Evolutionary conservation across 2,329 filamentous ascomycete genomes (phyloP), one percentile per base, ranked within the genome.

Genomic region (Fusarium hainanense): DNA sequence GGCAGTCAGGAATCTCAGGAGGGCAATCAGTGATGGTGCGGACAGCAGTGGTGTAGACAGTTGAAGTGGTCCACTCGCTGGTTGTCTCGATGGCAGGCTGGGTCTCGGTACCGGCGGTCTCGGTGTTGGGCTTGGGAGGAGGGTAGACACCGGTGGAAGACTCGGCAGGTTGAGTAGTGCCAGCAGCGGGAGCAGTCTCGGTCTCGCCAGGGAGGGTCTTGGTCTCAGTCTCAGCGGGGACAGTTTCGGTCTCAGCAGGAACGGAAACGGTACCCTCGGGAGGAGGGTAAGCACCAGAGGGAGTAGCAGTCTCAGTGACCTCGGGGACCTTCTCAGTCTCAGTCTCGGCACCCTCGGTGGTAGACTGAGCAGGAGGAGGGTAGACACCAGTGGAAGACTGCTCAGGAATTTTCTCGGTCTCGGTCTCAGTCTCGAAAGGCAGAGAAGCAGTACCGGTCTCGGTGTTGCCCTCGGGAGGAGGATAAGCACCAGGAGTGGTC

Each of bases 41-140:
- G 51, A 74, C 41, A 25, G 56, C 60, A 12, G 73, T 75, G 6
- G 73, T 75, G 69, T 69, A 71, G 27, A 71, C 56, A 4, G 68
- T 71, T 27, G 68, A 71, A 25, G 69, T 72, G 3, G 62, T 51
- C 60, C 37, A 57, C 14, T 51, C 27, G 27, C 66, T 73, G 6
- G 66, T 66, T 14, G 47, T 43, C 34, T 40, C 42, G 4, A 40
- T 49, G 6, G 11, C 23, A 2, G 64, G 41, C 34, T 43, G 7
- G 5, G 63, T 66, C 18, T 20, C 60, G 4, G 46, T 30, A 6
- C n/a, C 54, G 6, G 21, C 54, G 3, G 64, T 61, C 8, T 68
- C 40, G 1, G 65, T 61, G 16, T 41, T 43, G 6, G 54, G 21
- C 34, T 62, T 49, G 3, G 64, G 63, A 13, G 65, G 59, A 47